phyloP scores from a whole-genome alignment of 2,329 filamentous ascomycete genomes.

The Cladophialophora yegresii region DNA sequence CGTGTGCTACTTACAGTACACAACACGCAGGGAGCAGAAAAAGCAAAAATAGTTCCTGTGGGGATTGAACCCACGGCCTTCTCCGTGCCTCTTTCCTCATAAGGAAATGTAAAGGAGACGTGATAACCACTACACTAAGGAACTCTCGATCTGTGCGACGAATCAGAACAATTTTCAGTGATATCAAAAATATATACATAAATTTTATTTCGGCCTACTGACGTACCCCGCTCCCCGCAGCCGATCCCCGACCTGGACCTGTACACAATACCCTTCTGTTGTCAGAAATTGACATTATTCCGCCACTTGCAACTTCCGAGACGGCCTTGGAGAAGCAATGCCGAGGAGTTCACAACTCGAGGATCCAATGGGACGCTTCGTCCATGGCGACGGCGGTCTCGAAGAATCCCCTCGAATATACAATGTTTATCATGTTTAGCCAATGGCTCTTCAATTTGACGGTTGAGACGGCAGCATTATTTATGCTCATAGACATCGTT shows the following conservation, averaged over 20 bases:
- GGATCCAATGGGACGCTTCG: background rate
- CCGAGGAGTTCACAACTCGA: background rate
- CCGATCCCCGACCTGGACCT: background rate
- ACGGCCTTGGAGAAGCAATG: background rate
- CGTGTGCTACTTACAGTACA: no score
- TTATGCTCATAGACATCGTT: background rate
- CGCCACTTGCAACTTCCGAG: background rate
- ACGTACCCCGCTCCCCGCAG: background rate
- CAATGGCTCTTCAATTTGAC: background rate
- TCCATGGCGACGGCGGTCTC: background rate
- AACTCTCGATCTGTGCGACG: conserved; percentile 28
- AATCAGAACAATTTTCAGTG: conserved; percentile 13
- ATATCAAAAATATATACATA: background rate
- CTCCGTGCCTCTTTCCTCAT: conserved; percentile 12
- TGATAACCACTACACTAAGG: conserved; percentile 34
- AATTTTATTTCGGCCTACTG: background rate
- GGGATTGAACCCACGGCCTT: conserved; percentile 35
- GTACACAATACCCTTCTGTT: background rate
- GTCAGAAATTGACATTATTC: background rate
- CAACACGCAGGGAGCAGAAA: no score
- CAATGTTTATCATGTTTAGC: background rate
- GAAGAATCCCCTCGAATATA: background rate
- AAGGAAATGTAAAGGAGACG: conserved; percentile 29
- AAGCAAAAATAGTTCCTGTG: conserved; percentile 34
- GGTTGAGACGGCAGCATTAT: background rate